Evolutionary conservation across 768 basidiomycete species (phyloP), one percentile per base, ranked within the genome.

Genomic region (Phaffia australis): DNA sequence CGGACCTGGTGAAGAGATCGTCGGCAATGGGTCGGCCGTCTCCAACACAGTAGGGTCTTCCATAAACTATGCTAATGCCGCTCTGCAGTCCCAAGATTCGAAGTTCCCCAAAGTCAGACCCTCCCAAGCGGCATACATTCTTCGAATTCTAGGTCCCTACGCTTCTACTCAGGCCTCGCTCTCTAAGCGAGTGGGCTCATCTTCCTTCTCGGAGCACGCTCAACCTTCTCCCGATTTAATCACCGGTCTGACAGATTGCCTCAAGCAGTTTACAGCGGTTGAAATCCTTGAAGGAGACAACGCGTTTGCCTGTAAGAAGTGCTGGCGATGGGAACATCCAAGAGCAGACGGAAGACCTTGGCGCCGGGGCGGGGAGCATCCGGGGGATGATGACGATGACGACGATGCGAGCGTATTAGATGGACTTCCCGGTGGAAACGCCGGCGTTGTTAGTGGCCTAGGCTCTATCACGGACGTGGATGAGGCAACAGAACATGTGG

Each of bases 281-380:
- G 93, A 98, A 72, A 83, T 89, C 8, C 78, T 98, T 46, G 88
- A 95, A 71, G 90, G 89, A 0, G 93, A 95, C 71, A 95, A 98
- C 71, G 87, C 85, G 79, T 92, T 95, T 62, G 91, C 91, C 0
- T 98, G 93, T 75, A 82, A 87, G 70, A 81, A 86, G 60, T 98
- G 93, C 77, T 98, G 93, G 93, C 90, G 79, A 85, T 90, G 87
- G 21, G 75, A 81, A 65, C 82, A 84, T 70, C 74, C 78, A 56
- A 77, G 77, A 25, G 54, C 66, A 54, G 65, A 67, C 57, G 63
- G 60, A 48, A 69, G 51, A 64, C 67, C 51, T 32, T 70, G 56
- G 69, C 65, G 46, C 58, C 72, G 60, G 66, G 60, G 75, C 74
- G 56, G 75, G 72, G 56, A 70, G 75, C 68, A 72, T 73, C 56